Conservation (phyloP, 176 grass and related monocot genomes). For the Musa acuminata region DNA sequence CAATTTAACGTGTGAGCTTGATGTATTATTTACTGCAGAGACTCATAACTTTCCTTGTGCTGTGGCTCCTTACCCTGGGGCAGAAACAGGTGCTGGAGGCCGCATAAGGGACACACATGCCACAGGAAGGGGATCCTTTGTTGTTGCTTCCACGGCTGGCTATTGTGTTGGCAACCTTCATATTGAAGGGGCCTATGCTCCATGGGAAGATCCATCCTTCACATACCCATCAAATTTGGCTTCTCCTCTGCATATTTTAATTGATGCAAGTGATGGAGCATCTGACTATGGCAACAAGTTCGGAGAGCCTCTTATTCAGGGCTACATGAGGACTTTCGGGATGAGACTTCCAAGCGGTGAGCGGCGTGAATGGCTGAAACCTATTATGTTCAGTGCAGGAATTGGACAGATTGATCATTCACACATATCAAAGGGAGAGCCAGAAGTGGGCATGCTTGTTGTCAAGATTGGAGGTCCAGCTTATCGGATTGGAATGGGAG, state of each 20-base stretch:
- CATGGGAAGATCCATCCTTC: constrained; percentile 82
- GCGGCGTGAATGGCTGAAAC: constrained; percentile 85
- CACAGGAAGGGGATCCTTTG: constrained; percentile 71
- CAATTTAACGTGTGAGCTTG: constrained; percentile 44
- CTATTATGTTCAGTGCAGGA: constrained; percentile 95
- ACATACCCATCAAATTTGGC: constrained; percentile 67
- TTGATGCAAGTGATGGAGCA: constrained; percentile 79
- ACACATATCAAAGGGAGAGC: constrained; percentile 64
- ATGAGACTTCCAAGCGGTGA: constrained; percentile 68
- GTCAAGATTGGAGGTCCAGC: constrained; percentile 95
- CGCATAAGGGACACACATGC: constrained; percentile 92
- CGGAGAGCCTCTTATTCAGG: constrained; percentile 85
- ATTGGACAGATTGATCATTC: constrained; percentile 84
- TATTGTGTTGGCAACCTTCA: constrained; percentile 90
- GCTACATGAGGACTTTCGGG: constrained; percentile 72
- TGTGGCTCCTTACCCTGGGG: constrained; percentile 71
- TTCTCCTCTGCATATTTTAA: constrained; percentile 65
- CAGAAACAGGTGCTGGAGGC: constrained; percentile 78
- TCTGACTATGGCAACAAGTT: constrained; percentile 98
- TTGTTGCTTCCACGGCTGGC: constrained; percentile 72
- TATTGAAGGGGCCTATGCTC: constrained; percentile 56
- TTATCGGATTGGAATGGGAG: constrained; percentile 95
- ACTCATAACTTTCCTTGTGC: constrained; percentile 97
- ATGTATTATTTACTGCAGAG: constrained; percentile 81
- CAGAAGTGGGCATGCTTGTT: constrained; percentile 87